Conservation (phyloP, 495 filamentous ascomycete genomes). For the Sordaria brevicollis region DNA sequence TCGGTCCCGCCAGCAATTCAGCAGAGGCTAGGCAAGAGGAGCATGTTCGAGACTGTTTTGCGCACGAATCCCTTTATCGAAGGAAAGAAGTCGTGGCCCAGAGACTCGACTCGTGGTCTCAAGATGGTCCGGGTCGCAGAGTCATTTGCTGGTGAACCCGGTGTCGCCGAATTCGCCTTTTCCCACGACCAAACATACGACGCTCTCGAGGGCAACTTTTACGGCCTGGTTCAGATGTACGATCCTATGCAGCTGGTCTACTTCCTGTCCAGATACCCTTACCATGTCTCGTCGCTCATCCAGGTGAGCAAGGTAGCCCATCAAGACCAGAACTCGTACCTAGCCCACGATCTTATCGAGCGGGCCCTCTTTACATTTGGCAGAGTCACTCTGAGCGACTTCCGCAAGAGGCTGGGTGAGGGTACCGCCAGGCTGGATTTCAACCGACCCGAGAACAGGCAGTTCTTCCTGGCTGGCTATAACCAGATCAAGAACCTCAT, state of each 20-base stretch:
- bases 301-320: conserved; percentile 88
- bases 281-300: conserved; percentile 86
- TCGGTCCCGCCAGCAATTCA: conserved; percentile 47
- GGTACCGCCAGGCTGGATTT: conserved; percentile 78
- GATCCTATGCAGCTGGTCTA: conserved; percentile 55
- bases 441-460: conserved; percentile 68
- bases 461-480: conserved; percentile 85
- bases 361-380: conserved; percentile 90
- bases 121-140: conserved; percentile 64
- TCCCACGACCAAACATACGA: conserved; percentile 70
- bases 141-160: conserved; percentile 19
- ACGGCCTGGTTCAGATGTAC: conserved; percentile 67
- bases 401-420: conserved; percentile 60
- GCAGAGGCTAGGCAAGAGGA: not conserved
- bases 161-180: conserved; percentile 57
- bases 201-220: conserved; percentile 64
- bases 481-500: conserved; percentile 74
- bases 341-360: conserved; percentile 81
- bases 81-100: conserved; percentile 87
- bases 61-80: conserved; percentile 77
- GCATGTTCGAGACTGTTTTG: conserved; percentile 53
- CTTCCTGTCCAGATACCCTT: conserved; percentile 44
- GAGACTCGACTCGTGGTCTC: conserved; percentile 66
- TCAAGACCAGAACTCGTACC: conserved; percentile 75
- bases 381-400: conserved; percentile 69